phyloP scores from a whole-genome alignment of 139 green algal species.

The Chlorella sorokiniana region DNA sequence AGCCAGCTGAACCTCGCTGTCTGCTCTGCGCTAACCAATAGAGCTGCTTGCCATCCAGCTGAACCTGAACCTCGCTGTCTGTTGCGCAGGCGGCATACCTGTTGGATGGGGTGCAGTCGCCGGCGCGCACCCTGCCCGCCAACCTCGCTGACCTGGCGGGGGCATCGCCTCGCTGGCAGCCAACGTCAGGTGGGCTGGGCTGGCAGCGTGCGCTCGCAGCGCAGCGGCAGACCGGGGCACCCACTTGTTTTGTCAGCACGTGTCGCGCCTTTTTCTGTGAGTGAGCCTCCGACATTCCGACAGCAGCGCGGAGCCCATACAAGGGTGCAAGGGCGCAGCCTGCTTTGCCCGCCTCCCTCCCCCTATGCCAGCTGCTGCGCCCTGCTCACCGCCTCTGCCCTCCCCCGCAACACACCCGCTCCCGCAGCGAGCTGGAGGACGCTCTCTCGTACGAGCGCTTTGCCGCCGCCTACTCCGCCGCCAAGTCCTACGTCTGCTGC shows the following conservation, averaged over 20 bases:
- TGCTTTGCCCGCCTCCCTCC: too few relatives aligned
- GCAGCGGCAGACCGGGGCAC: background rate
- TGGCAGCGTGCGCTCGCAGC: background rate
- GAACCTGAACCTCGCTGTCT: background rate
- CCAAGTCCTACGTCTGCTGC: slow-evolving; percentile 21
- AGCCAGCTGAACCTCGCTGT: too few relatives aligned
- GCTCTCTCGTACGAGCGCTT: slow-evolving; percentile 13
- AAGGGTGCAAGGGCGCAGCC: too few relatives aligned
- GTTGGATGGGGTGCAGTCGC: background rate
- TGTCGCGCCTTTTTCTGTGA: too few relatives aligned
- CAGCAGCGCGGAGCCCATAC: too few relatives aligned
- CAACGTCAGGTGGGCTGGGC: slow-evolving; percentile 20
- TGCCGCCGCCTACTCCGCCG: background rate
- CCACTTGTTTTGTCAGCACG: background rate
- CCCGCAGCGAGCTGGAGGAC: slow-evolving; percentile 5
- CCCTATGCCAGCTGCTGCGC: background rate
- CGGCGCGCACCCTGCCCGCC: background rate
- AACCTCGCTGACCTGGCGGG: background rate
- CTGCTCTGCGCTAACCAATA: background rate
- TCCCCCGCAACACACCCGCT: too few relatives aligned
- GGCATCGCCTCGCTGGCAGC: background rate
- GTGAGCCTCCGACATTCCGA: too few relatives aligned
- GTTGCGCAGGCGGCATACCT: background rate
- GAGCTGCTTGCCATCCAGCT: background rate
- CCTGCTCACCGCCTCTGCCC: background rate